phyloP scores from a whole-genome alignment of 1,284 basidiomycete genomes.

The Ceratobasidium sp. region DNA sequence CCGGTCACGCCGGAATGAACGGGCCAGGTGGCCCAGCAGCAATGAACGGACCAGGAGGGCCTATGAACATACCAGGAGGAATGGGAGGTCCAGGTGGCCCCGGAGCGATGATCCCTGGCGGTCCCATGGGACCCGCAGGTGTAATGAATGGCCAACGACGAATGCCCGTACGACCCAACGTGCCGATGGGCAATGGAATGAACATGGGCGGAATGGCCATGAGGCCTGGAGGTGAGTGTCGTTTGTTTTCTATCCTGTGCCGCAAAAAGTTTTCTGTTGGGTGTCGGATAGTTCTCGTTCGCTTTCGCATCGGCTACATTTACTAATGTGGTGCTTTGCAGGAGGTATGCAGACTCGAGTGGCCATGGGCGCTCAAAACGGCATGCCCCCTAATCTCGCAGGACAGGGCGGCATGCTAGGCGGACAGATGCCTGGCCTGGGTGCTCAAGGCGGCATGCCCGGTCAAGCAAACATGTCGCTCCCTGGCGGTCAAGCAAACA shows the following conservation, averaged over 20 bases:
- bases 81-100: not conserved
- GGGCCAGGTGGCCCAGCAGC: not conserved
- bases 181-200: constrained; percentile 7
- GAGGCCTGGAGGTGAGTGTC: constrained; percentile 22
- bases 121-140: constrained; percentile 1
- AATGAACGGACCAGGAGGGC: constrained; percentile 7
- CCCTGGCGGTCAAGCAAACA: not conserved
- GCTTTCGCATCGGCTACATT: too few species aligned
- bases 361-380: constrained; percentile 2
- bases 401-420: constrained; percentile 10
- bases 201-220: constrained; percentile 3
- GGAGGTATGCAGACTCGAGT: constrained; percentile 23
- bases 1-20: constrained; percentile 3
- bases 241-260: not conserved
- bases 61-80: not conserved
- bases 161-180: not conserved
- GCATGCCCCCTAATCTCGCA: constrained; percentile 16
- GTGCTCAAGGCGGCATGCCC: constrained; percentile 2
- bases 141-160: constrained; percentile 14
- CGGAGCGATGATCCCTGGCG: constrained; percentile 6
- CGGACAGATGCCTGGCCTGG: constrained; percentile 7
- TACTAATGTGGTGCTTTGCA: not conserved
- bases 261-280: not conserved
- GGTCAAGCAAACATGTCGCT: constrained; percentile 11
- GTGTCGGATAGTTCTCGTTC: not conserved